These are phyloP conservation scores for Lathyrus aphaca DNA, from an alignment of 306 rosid species.

Conservation along the genomic window DNA sequence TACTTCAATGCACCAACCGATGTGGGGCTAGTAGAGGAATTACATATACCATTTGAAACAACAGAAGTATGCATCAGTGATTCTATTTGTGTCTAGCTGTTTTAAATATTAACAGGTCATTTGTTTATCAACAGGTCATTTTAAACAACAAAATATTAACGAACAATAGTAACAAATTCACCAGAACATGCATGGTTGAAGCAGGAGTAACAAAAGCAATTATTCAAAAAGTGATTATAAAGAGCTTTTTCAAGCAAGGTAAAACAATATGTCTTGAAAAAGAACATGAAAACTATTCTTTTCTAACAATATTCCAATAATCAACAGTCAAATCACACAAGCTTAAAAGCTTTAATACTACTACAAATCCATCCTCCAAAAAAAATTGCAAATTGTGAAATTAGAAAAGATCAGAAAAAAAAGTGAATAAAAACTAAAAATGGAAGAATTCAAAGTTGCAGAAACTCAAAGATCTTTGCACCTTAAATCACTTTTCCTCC, in stretches of 20 bases:
- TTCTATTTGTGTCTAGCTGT: too few species aligned
- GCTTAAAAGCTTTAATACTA: neutral
- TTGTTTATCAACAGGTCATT: slow-evolving; percentile 36
- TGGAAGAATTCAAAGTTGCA: slow-evolving; percentile 24
- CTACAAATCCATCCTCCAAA: neutral
- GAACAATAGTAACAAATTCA: neutral
- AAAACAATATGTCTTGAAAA: slow-evolving; percentile 35
- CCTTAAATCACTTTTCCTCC: slow-evolving; percentile 54
- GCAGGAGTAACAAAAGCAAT: slow-evolving; percentile 58
- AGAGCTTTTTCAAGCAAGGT: slow-evolving; percentile 42
- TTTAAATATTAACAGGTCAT: slow-evolving; percentile 13
- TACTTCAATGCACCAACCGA: too few species aligned
- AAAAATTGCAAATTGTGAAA: neutral
- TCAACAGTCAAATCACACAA: slow-evolving; percentile 7
- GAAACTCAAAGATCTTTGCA: slow-evolving; percentile 53
- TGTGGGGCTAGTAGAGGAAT: too few species aligned
- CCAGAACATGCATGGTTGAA: slow-evolving; percentile 52
- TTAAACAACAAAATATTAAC: slow-evolving; percentile 33
- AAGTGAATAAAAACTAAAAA: neutral
- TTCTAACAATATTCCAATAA: slow-evolving; percentile 1
- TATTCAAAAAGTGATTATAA: slow-evolving; percentile 39
- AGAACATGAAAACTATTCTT: slow-evolving; percentile 9
- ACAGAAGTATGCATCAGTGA: too few species aligned
- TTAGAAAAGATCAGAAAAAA: slow-evolving; percentile 11
- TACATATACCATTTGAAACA: too few species aligned